Percentiles rank a stretch among this genome's conserved stretches.
These are phyloP conservation scores for Phlyctochytrium bullatum DNA, from an alignment of 192 early-diverging fungal species.

Conservation along the genomic window DNA sequence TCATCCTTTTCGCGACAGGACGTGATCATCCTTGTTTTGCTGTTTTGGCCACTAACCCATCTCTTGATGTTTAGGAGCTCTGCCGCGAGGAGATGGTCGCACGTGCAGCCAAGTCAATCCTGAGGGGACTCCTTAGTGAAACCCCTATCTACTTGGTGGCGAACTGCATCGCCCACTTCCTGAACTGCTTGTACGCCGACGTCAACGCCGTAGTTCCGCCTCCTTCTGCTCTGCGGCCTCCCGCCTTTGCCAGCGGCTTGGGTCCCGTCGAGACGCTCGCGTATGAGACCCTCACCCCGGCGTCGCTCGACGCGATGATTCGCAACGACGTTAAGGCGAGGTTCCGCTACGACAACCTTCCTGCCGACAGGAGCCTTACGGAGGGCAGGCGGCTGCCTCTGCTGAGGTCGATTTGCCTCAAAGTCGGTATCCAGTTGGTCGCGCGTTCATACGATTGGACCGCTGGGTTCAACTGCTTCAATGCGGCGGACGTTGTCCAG, in stretches of 20 bases:
- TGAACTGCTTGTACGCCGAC: constrained; percentile 76
- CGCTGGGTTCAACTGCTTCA: constrained; percentile 46
- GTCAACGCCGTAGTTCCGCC: constrained; percentile 28
- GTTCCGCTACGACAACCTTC: constrained; percentile 62
- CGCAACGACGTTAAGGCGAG: constrained; percentile 62
- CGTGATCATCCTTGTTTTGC: too few species aligned
- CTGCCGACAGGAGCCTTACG: constrained; percentile 37
- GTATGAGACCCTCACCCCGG: constrained; percentile 60
- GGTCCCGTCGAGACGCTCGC: constrained; percentile 38
- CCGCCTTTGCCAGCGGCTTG: constrained; percentile 7
- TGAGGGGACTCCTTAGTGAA: constrained; percentile 63
- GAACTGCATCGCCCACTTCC: constrained; percentile 72
- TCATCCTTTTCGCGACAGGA: too few species aligned
- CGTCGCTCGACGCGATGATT: constrained; percentile 55
- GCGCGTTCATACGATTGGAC: constrained; percentile 65
- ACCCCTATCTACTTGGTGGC: constrained; percentile 58
- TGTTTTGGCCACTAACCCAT: not conserved
- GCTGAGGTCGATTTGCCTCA: constrained; percentile 78
- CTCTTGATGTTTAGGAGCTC: constrained; percentile 48
- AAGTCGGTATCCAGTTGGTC: constrained; percentile 83
- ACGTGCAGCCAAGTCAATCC: constrained; percentile 80
- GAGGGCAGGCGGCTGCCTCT: constrained; percentile 40
- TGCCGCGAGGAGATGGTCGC: constrained; percentile 85
- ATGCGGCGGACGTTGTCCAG: constrained; percentile 68
- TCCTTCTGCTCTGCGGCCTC: not conserved